Evolutionary conservation across 1,284 basidiomycete genomes (phyloP).

Genomic region (Paramarasmius palmivorus): DNA sequence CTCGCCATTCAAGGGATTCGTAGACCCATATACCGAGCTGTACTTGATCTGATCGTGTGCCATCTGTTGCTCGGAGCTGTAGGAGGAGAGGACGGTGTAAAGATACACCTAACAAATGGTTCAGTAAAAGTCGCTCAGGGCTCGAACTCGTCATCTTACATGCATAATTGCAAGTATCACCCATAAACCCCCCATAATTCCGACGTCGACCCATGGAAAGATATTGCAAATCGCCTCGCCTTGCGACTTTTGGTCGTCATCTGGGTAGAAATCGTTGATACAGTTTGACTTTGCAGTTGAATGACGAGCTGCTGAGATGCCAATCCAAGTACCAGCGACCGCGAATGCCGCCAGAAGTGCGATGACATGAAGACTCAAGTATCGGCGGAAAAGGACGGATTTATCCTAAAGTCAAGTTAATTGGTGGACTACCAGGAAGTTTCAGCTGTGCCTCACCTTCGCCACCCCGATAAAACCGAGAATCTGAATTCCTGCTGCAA

Average conservation of each 20-base stretch:
- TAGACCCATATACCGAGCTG: constrained; percentile 71
- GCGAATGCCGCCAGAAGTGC: constrained; percentile 64
- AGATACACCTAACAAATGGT: constrained; percentile 59
- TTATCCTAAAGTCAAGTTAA: constrained; percentile 60
- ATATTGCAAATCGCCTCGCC: constrained; percentile 77
- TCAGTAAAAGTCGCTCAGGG: constrained; percentile 2
- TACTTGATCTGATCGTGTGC: constrained; percentile 74
- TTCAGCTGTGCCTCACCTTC: constrained; percentile 45
- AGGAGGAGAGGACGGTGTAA: constrained; percentile 69
- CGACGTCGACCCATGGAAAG: constrained; percentile 90
- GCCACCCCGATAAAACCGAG: constrained; percentile 84
- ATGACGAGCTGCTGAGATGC: constrained; percentile 76
- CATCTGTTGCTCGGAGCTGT: constrained; percentile 70
- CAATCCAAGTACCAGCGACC: constrained; percentile 78
- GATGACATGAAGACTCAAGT: constrained; percentile 69
- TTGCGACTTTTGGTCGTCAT: constrained; percentile 43
- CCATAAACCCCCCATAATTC: constrained; percentile 88
- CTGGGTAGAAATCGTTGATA: constrained; percentile 56
- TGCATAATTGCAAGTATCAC: constrained; percentile 74
- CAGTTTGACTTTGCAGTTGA: constrained; percentile 69
- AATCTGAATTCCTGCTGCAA: constrained; percentile 70
- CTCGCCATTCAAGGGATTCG: constrained; percentile 59
- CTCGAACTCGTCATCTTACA: constrained; percentile 37
- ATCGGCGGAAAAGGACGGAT: constrained; percentile 72
- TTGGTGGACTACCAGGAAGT: not conserved